phyloP scores from a whole-genome alignment of 768 basidiomycete species.

The Pleurotus ostreatus region DNA sequence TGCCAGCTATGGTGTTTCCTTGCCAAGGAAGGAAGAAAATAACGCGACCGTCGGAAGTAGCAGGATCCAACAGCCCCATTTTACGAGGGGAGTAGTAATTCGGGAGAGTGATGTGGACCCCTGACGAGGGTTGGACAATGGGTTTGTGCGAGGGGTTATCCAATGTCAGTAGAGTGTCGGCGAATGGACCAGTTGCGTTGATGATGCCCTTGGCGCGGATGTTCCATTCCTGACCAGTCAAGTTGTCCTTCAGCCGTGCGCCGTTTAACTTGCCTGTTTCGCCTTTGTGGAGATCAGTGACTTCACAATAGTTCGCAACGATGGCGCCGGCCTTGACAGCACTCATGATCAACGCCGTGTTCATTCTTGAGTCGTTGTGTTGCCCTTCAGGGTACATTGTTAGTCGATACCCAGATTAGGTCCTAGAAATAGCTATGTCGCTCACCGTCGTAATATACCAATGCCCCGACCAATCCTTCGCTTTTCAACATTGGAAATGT shows the following conservation, averaged over 20 bases:
- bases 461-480: constrained; percentile 87
- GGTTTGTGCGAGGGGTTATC: constrained; percentile 74
- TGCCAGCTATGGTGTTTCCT: constrained; percentile 95
- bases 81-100: constrained; percentile 94
- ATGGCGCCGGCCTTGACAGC: constrained; percentile 90
- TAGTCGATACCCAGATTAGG: neutral
- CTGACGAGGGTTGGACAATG: constrained; percentile 90
- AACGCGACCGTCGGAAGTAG: constrained; percentile 93
- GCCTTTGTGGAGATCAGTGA: constrained; percentile 72
- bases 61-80: constrained; percentile 94
- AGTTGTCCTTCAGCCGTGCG: constrained; percentile 72
- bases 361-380: constrained; percentile 99
- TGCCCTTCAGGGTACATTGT: constrained; percentile 52
- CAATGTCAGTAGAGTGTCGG: constrained; percentile 79
- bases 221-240: constrained; percentile 80
- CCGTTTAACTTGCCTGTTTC: constrained; percentile 62
- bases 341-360: constrained; percentile 90
- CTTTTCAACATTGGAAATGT: constrained; percentile 95
- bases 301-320: constrained; percentile 88
- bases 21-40: constrained; percentile 99
- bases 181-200: constrained; percentile 96
- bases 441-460: constrained; percentile 96
- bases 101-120: constrained; percentile 94
- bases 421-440: constrained; percentile 14
- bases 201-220: constrained; percentile 89